A percentile compares a stretch with the other conserved stretches of the same genome.
These are phyloP conservation scores for Phialophora expanda DNA, from an alignment of 2,329 filamentous ascomycete genomes.

Conservation along the genomic window DNA sequence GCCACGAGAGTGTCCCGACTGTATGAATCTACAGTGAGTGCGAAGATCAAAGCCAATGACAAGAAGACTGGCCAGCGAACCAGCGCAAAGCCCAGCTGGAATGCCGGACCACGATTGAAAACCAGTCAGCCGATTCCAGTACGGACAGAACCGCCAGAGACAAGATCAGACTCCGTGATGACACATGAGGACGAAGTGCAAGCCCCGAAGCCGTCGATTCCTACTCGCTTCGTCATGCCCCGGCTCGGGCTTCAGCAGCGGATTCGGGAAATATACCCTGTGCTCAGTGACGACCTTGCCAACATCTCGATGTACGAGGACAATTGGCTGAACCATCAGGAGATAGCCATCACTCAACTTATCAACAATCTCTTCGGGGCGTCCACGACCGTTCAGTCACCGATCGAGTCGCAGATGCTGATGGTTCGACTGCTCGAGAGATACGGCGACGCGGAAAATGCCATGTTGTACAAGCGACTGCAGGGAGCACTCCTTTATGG, in stretches of 20 bases:
- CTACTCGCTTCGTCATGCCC: constrained; percentile 37
- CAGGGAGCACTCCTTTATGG: constrained; percentile 65
- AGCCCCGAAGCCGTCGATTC: constrained; percentile 24
- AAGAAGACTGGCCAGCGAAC: constrained; percentile 1
- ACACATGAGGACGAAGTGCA: neutral
- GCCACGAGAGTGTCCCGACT: neutral
- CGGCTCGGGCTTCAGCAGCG: constrained; percentile 26
- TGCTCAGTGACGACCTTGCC: constrained; percentile 60
- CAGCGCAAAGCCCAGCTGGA: constrained; percentile 23
- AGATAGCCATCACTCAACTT: constrained; percentile 65
- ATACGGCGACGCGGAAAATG: constrained; percentile 60
- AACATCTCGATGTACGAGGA: constrained; percentile 67
- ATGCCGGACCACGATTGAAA: constrained; percentile 16
- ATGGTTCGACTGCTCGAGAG: constrained; percentile 57
- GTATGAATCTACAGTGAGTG: constrained; percentile 16
- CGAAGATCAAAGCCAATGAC: neutral
- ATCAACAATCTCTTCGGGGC: constrained; percentile 60
- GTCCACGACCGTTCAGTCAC: constrained; percentile 37
- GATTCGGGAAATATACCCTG: constrained; percentile 53
- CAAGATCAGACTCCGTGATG: neutral
- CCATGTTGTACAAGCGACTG: constrained; percentile 60
- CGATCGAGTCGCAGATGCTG: constrained; percentile 46
- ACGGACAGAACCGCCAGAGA: neutral
- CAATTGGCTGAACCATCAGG: constrained; percentile 66
- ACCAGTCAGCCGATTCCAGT: neutral